Base-by-base conservation (phyloP, 257 asterid genomes). In the Paraleonurus japonicus region DNA sequence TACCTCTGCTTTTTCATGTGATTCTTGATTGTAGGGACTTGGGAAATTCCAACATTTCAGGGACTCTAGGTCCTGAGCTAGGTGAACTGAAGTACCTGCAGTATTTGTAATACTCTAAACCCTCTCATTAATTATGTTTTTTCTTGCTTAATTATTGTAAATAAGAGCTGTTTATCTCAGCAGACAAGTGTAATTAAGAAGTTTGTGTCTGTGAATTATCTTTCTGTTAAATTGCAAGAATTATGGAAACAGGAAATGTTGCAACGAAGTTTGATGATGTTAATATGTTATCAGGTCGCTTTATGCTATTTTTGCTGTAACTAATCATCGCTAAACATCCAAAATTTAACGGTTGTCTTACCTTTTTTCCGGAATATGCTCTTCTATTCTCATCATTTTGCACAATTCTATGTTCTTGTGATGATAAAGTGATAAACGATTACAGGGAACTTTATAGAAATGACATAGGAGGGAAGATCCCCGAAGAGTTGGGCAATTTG, bases 21-120 rank as follows among this genome's bases (percentile, higher is more conserved):
- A 11, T 24, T 64, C 15, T 65, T 69, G 30, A 69, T 70, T 69
- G 37, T 33, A 92, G 98, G 90, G 97, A 92, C 51, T 87, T 92
- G 93, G 98, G 98, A 15, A 90, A 87, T 82, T 83, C 92, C n/a
- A 92, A 92, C 79, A 82, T 92, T 54, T 88, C 96, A 73, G 98
- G 98, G 72, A 88, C 79, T 5, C 85, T 90, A 57, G 95, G 92
- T 4, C 86, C 96, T 19, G 97, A 92, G 84, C 88, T 92, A 57
- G 95, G 95, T 69, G 89, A 90, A 72, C 89, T 90, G 67, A 87
- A 87, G 88, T 89, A 88, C 81, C 89, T 92, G 71, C 91, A 88
- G 77, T 88, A 88, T 75, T 50, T 92, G 98, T 92, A 87, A 71
- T 48, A 33, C 74, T 78, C 80, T 75, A 43, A 69, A 53, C 67